Conservation (phyloP, 2,329 filamentous ascomycete genomes). For the Rhexocercosporidium sp. region DNA sequence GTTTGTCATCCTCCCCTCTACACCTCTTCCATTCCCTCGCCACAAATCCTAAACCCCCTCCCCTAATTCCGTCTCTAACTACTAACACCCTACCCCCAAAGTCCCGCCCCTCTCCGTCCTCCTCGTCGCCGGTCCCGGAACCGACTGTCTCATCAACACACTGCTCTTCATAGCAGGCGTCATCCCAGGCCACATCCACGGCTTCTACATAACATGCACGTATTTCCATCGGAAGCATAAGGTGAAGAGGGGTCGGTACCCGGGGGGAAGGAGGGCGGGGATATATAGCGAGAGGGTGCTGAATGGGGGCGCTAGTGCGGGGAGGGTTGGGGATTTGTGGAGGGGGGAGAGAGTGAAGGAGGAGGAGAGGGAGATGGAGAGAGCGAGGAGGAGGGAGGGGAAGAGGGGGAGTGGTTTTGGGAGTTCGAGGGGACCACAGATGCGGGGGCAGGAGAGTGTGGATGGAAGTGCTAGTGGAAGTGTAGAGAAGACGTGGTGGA, state of each 20-base stretch:
- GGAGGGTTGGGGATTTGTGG: conserved; percentile 30
- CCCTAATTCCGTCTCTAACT: too few relatives aligned
- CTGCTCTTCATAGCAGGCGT: conserved; percentile 35
- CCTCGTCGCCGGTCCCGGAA: conserved; percentile 31
- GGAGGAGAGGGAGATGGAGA: conserved; percentile 5
- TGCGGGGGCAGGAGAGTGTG: neutral
- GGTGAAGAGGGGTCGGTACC: conserved; percentile 57
- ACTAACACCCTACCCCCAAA: conserved; percentile 8
- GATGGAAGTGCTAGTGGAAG: neutral
- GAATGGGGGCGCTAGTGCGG: conserved; percentile 56
- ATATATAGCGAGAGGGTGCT: conserved; percentile 76
- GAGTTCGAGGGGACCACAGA: neutral
- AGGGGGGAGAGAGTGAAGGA: conserved; percentile 21
- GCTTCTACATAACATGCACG: conserved; percentile 64
- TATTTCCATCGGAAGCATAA: conserved; percentile 75
- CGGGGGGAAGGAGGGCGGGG: conserved; percentile 62
- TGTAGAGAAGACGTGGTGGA: neutral
- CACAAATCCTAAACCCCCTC: neutral
- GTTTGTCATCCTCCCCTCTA: conserved; percentile 19
- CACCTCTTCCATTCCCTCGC: neutral
- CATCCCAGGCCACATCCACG: conserved; percentile 40
- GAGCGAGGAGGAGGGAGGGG: conserved; percentile 9
- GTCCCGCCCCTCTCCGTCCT: conserved; percentile 36
- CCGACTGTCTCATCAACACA: conserved; percentile 36
- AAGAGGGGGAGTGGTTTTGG: neutral